Base-by-base conservation (phyloP, 2,329 filamentous ascomycete genomes). In the Penicillium sp. region DNA sequence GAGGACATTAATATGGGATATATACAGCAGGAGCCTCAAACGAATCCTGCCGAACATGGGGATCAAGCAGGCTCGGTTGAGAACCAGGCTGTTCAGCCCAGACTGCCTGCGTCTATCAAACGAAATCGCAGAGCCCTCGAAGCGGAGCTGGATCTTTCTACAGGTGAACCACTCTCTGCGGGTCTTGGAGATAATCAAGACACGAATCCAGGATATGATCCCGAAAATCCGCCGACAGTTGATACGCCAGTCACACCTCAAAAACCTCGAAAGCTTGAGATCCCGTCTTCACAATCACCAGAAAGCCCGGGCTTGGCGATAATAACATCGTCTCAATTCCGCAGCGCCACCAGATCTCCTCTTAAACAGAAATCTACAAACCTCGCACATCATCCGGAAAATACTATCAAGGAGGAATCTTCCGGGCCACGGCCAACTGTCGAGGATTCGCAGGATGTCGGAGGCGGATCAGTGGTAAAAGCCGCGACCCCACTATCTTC, bases 211-310 rank as follows among this genome's bases (percentile, higher is more conserved):
- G 27, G 36, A 22, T 30, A 39, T 27, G 16, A 33, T 4, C 16
- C n/a, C 1, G 20, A 41, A 2, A 42, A 46, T 5, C 6, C 18
- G 2, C 25, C 7, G 18, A 10, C 13, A 36, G 28, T 24, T 16
- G 18, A 35, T 24, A 35, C 28, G 11, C 69, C 68, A 28, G 48
- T 59, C 6, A 75, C 72, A 1, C 72, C 72, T 5, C 62, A 56
- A 38, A 74, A 71, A 53, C 46, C 45, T 28, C 55, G 51, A 16
- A 66, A 53, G 41, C 53, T 63, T 8, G 70, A 73, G 47, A 68
- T 75, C 48, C 73, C 71, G 5, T 75, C 73, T 3, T 75, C 72
- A 6, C 73, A 75, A 36, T 74, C 73, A 7, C 73, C 73, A 1
- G 72, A 75, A 57, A 74, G 72, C 40, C 71, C 72, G 18, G 69